Base-by-base conservation (phyloP, 2,329 filamentous ascomycete species). In the Balansia obtecta region DNA sequence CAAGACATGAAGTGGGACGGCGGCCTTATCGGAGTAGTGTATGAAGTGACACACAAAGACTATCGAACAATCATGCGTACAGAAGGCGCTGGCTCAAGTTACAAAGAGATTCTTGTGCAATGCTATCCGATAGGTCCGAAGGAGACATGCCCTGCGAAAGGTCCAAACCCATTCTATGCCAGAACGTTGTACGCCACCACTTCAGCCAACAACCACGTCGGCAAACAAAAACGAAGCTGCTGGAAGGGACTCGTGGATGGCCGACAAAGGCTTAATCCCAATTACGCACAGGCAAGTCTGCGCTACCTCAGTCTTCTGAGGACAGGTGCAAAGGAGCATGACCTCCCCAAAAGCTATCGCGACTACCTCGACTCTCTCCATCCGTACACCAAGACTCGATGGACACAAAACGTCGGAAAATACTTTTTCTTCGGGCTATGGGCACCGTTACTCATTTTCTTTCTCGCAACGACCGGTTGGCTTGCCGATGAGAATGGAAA, bases 21-120 rank as follows among this genome's bases (percentile, higher is more conserved):
- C 60, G 87, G 88, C 4, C 76, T 98, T 2, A 79, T 96, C 40
- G 93, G 93, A 22, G 88, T 95, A 15, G 93, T 97, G 4, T 98
- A 98, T 70, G 90, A 97, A 69, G 88, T 97, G 32, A 95, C 89
- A 1, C 71, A 76, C 16, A 67, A 76, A 42, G 93, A 98, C 69
- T 98, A 87, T 63, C 77, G 82, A 7, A 85, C 79, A 53, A 95
- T 98, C 58, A 84, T 97, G 53, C 83, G 83, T 5, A 96, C 90
- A 5, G 93, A 98, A 65, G 91, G 91, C 48, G 90, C 87, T 33
- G 90, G 90, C 16, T 70, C 82, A 2, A 77, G 83, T n/a, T 98
- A 98, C 70, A 73, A 83, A 51, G 89, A 97, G 62, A 80, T 95
- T 11, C 62, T 88, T 0, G 82, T 95, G 12, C 80, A 85, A 30